These are phyloP conservation scores for Viridothelium virens DNA, from an alignment of 495 filamentous ascomycete genomes.

Conservation along the genomic window DNA sequence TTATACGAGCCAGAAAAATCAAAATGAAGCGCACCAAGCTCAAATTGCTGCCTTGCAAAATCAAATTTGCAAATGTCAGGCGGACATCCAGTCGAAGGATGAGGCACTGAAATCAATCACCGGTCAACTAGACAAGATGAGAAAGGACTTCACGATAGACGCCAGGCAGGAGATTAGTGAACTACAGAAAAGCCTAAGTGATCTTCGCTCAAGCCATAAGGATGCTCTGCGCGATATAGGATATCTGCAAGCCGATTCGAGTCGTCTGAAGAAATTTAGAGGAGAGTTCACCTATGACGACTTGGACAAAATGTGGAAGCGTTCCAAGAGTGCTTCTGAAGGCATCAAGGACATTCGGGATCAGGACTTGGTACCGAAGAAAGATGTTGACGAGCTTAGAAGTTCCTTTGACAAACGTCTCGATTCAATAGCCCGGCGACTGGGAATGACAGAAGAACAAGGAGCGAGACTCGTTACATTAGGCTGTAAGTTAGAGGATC, in stretches of 20 bases:
- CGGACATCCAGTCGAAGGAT: neutral
- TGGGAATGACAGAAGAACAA: neutral
- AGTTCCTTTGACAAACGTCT: neutral
- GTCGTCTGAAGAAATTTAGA: neutral
- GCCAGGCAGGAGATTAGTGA: too few relatives aligned
- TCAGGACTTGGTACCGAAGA: too few relatives aligned
- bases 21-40: neutral
- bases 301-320: neutral
- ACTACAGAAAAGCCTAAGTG: too few relatives aligned
- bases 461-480: neutral
- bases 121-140: neutral
- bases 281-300: neutral
- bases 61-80: neutral
- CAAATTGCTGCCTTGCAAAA: neutral
- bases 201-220: too few relatives aligned
- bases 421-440: neutral
- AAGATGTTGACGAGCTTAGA: neutral
- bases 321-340: neutral
- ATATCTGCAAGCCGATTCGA: too few relatives aligned
- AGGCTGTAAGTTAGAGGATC: neutral
- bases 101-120: neutral
- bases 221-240: too few relatives aligned
- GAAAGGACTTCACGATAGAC: neutral
- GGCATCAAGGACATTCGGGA: neutral
- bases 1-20: neutral